These are phyloP conservation scores for Colletotrichum acutatum DNA, from an alignment of 2,329 filamentous ascomycete species.

Conservation along the genomic window DNA sequence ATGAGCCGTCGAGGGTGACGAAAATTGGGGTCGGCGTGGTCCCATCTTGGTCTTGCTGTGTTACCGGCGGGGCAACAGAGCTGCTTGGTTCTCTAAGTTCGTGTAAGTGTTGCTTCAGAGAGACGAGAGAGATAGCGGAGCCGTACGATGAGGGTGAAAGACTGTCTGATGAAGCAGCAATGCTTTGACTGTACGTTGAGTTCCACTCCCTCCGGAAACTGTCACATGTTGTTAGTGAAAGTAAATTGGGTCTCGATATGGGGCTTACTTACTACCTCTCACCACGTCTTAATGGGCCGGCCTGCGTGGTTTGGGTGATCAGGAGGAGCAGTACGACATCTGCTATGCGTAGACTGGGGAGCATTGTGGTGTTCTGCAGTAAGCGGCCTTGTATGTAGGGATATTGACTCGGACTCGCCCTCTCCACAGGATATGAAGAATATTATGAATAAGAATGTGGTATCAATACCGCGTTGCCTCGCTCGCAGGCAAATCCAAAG, in stretches of 20 bases:
- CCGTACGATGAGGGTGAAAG: slow-evolving; percentile 8
- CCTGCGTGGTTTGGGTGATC: slow-evolving; percentile 35
- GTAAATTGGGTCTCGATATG: neutral
- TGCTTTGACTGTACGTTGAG: slow-evolving; percentile 1
- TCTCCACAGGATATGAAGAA: slow-evolving; percentile 1
- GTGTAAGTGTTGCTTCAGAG: neutral
- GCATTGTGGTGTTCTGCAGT: neutral
- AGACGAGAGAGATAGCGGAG: neutral
- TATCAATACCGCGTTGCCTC: neutral
- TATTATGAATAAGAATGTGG: slow-evolving; percentile 10
- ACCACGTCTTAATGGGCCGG: slow-evolving; percentile 35
- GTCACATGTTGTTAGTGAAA: neutral
- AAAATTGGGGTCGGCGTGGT: slow-evolving; percentile 35
- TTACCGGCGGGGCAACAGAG: neutral
- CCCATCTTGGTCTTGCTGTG: slow-evolving; percentile 24
- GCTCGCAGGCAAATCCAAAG: neutral
- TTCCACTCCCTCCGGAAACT: slow-evolving; percentile 24
- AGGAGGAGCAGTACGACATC: slow-evolving; percentile 29
- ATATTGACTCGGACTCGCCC: neutral
- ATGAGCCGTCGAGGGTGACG: slow-evolving; percentile 22
- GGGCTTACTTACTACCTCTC: slow-evolving; percentile 22
- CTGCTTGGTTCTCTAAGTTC: neutral
- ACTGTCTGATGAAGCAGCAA: neutral
- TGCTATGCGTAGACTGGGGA: slow-evolving; percentile 19
- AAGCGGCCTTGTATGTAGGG: neutral